phyloP scores from a whole-genome alignment of 2,329 filamentous ascomycete genomes.

The Pseudovirgaria hyperparasitica region DNA sequence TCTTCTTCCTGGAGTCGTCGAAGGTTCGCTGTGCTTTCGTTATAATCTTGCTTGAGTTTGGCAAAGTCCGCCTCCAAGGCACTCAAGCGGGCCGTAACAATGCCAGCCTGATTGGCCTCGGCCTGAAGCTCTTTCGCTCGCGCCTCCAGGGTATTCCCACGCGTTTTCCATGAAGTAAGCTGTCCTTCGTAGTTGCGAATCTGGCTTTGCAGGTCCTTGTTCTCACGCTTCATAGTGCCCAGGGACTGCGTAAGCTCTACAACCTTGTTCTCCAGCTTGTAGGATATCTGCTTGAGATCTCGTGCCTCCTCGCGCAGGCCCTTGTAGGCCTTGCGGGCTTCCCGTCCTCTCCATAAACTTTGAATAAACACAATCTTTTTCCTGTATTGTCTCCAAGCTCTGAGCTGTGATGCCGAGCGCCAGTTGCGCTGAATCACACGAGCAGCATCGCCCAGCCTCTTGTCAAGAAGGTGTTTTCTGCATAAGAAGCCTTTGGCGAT shows the following conservation, averaged over 20 bases:
- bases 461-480: constrained; percentile 86
- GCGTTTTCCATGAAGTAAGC: constrained; percentile 88
- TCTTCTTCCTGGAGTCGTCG: constrained; percentile 94
- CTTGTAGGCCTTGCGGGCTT: constrained; percentile 77
- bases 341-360: constrained; percentile 80
- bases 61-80: constrained; percentile 94
- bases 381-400: constrained; percentile 76
- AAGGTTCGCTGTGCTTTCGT: constrained; percentile 80
- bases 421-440: constrained; percentile 82
- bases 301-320: constrained; percentile 84
- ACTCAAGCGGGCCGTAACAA: constrained; percentile 77
- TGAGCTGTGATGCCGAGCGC: constrained; percentile 67
- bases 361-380: constrained; percentile 83
- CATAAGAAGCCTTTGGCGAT: constrained; percentile 84
- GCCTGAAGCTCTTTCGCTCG: constrained; percentile 88
- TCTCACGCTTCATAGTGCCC: constrained; percentile 85
- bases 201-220: constrained; percentile 77
- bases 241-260: constrained; percentile 92
- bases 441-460: constrained; percentile 82
- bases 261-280: constrained; percentile 99
- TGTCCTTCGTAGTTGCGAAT: constrained; percentile 94
- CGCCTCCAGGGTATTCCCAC: constrained; percentile 79
- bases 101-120: constrained; percentile 95
- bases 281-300: constrained; percentile 98
- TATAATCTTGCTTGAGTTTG: constrained; percentile 76